Evolutionary conservation across 2,329 filamentous ascomycete species (phyloP), one percentile per base, ranked within the genome.

Genomic region (Aspergillus brunneoviolaceus): DNA sequence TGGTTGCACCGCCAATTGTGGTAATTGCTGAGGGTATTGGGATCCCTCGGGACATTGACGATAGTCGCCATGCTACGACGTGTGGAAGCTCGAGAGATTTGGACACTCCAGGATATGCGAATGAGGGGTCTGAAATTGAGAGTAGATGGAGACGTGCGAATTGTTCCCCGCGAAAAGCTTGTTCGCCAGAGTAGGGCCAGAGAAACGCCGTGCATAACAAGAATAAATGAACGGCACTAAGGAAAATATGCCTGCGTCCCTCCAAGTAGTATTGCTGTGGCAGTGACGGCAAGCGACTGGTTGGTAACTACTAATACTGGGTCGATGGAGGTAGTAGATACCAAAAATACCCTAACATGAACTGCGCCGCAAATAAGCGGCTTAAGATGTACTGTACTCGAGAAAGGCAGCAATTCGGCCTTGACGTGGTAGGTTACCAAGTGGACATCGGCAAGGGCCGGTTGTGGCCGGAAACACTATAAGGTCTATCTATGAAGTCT

Each of bases 11-110:
- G 82, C 87, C 92, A 97, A 58, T 89, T 87, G 76, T 91, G 87
- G 78, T 97, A 97, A 81, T 98, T 98, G 73, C 91, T 90, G 60
- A 95, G 80, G 27, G 95, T 97, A 76, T 92, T 96, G 56, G 92
- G 92, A 78, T 98, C 94, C 71, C 91, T 86, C 54, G 82, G 79
- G 50, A 75, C 73, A 48, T 74, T 76, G 65, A 80, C 79, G 47
- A 70, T 68, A 27, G 66, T 69, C 47, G 73, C 72, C 73, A 79
- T 76, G n/a, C 70, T 75, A n/a, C 39, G 1, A 62, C 71, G 73
- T 47, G 68, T 72, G 53, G 53, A 53, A 51, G 49, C 39, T 29
- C 47, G 60, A 53, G 51, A 51, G 21, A 51, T 14, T 57, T 52
- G 57, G 16, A 51, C 16, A 23, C 47, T 60, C 45, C 59, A 59